These are phyloP conservation scores for Epichloe hybrida DNA, from an alignment of 2,329 filamentous ascomycete genomes.

Conservation along the genomic window DNA sequence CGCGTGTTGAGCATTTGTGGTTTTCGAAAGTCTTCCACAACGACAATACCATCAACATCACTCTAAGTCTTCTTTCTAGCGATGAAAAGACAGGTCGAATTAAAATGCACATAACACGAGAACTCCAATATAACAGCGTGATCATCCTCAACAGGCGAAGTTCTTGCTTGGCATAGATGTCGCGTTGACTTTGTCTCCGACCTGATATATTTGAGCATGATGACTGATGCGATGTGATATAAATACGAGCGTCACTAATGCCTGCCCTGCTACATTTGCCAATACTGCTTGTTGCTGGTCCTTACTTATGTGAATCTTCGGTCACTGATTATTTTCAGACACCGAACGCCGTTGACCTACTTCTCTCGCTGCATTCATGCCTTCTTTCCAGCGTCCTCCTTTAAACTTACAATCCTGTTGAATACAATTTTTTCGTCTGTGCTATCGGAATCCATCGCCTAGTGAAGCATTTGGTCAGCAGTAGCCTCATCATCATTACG, in stretches of 20 bases:
- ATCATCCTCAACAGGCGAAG: too few relatives aligned
- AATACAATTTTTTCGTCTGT: constrained; percentile 66
- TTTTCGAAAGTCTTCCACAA: too few relatives aligned
- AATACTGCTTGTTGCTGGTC: too few relatives aligned
- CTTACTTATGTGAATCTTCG: neutral
- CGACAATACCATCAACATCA: too few relatives aligned
- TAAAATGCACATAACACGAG: too few relatives aligned
- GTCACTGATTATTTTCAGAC: neutral
- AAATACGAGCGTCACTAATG: neutral
- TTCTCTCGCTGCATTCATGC: neutral
- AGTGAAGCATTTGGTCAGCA: constrained; percentile 2
- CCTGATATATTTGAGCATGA: neutral
- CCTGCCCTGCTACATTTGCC: neutral
- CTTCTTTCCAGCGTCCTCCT: constrained; percentile 71
- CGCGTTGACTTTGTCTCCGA: neutral
- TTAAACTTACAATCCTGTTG: constrained; percentile 83
- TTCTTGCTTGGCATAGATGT: neutral
- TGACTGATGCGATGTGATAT: neutral
- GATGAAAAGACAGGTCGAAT: too few relatives aligned
- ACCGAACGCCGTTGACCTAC: neutral
- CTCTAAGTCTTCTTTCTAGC: too few relatives aligned
- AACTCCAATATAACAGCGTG: too few relatives aligned
- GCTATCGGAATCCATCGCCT: constrained; percentile 65
- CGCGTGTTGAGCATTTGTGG: too few relatives aligned
- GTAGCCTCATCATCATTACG: neutral